Base-by-base conservation (phyloP, 208 protist genomes). In the Willaertia magna region DNA sequence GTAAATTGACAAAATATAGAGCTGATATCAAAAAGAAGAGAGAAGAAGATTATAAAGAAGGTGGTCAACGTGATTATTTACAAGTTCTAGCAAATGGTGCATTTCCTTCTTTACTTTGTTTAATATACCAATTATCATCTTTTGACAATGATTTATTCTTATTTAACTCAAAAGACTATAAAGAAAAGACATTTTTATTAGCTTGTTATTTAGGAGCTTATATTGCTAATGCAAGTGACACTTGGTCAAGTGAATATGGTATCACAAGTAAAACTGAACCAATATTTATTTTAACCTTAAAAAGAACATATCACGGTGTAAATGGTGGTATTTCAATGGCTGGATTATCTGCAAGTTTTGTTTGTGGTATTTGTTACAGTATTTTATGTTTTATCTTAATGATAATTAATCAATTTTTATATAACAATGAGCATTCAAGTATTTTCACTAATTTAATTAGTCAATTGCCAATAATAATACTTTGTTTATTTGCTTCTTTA, bases 1-100 rank as follows among this genome's bases (percentile, higher is more conserved):
- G 14, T 40, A 14, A 11, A 39, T n/a, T 83, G 18, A 83, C 78
- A 39, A 83, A 83, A 42, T 83, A 83, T 26, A 83, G 55, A 42
- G 0, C 78, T 43, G 78, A 83, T 39, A 83, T 83, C 43, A 83
- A 83, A 55, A 83, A 42, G 43, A 34, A 55, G 22, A 83, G 43
- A 48, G 78, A 83, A 83, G 78, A 48, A 59, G 78, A 30, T 34
- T 83, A 55, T 40, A 43, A 55, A 52, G 78, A 83, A 42, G 46
- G 46, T 34, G 40, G 30, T 47, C 34, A 42, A 14, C 30, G 78
- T 43, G 55, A 83, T 55, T 83, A 16, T 3, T 18, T 40, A 43
- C 78, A 83, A 83, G 78, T 83, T 7, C 4, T 83, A 40, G 78
- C 78, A 20, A 83, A 83, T 83, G 78, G 78, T 55, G 43, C 16